A percentile compares a stretch with the other conserved stretches of the same genome.
phyloP scores from a whole-genome alignment of 1,284 basidiomycete genomes.

The Tilletia setariae region DNA sequence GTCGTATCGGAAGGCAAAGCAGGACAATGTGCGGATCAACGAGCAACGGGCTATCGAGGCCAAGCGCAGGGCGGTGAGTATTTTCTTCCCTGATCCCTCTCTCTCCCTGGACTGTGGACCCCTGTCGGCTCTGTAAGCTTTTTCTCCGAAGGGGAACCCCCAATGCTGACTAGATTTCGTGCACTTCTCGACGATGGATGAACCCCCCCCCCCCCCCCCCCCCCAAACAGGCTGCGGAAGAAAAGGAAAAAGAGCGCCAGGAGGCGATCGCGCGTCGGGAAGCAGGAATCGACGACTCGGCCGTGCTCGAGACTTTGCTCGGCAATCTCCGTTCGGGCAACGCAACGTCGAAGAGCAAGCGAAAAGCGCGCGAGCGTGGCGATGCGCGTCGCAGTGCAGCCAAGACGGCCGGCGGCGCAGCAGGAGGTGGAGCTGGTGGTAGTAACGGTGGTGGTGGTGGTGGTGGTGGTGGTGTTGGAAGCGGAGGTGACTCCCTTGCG shows the following conservation, averaged over 20 bases:
- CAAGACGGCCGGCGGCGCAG: conserved; percentile 28
- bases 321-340: conserved; percentile 46
- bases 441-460: conserved; percentile 88
- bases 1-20: conserved; percentile 51
- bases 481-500: conserved; percentile 56
- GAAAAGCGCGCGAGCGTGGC: conserved; percentile 36
- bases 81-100: not conserved
- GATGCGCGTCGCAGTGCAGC: not conserved
- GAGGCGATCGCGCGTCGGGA: conserved; percentile 48
- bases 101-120: too few species aligned
- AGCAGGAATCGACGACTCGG: conserved; percentile 48
- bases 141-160: too few species aligned
- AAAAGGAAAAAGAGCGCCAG: conserved; percentile 45
- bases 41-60: conserved; percentile 50
- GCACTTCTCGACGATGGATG: not conserved
- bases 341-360: conserved; percentile 39
- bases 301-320: conserved; percentile 51
- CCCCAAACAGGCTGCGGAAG: conserved; percentile 38
- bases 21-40: conserved; percentile 45
- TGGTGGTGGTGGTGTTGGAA: conserved; percentile 71
- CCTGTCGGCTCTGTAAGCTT: too few species aligned
- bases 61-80: conserved; percentile 37
- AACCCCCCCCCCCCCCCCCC: not conserved
- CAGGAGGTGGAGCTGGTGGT: conserved; percentile 67
- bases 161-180: not conserved